These are phyloP conservation scores for Stagonosporopsis tanaceti DNA, from an alignment of 2,329 filamentous ascomycete genomes.

Conservation along the genomic window DNA sequence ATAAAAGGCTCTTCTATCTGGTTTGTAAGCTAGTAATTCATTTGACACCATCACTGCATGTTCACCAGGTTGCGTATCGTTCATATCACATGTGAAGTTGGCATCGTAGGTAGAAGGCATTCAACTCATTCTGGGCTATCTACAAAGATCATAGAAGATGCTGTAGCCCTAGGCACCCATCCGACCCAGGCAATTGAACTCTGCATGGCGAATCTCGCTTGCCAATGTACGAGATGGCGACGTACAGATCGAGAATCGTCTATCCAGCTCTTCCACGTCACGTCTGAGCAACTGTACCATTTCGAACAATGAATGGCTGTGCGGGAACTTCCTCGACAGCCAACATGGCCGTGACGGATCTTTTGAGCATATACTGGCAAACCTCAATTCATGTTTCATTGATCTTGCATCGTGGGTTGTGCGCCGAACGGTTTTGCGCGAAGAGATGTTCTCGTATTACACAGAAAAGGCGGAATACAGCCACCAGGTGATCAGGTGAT, in stretches of 20 bases:
- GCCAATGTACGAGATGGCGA: no score
- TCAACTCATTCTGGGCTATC: not conserved
- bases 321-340: constrained; percentile 13
- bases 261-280: not conserved
- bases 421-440: not conserved
- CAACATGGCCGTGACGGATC: constrained; percentile 12
- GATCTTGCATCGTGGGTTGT: not conserved
- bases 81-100: no score
- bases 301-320: constrained; percentile 15
- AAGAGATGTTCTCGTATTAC: not conserved
- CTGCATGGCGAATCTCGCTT: no score
- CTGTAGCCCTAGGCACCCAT: no score
- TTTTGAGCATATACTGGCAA: constrained; percentile 10
- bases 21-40: constrained; percentile 20
- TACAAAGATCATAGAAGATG: no score
- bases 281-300: constrained; percentile 13
- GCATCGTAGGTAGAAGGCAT: not conserved
- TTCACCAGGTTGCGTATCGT: not conserved
- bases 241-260: not conserved
- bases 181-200: no score
- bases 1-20: constrained; percentile 14
- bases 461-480: not conserved
- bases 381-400: not conserved
- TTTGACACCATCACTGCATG: constrained; percentile 3
- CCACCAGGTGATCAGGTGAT: not conserved